Percentiles rank a stretch among this genome's conserved stretches.
Evolutionary conservation across 148 eudicot genomes (phyloP).

Genomic region (Polygonum maritimum): DNA sequence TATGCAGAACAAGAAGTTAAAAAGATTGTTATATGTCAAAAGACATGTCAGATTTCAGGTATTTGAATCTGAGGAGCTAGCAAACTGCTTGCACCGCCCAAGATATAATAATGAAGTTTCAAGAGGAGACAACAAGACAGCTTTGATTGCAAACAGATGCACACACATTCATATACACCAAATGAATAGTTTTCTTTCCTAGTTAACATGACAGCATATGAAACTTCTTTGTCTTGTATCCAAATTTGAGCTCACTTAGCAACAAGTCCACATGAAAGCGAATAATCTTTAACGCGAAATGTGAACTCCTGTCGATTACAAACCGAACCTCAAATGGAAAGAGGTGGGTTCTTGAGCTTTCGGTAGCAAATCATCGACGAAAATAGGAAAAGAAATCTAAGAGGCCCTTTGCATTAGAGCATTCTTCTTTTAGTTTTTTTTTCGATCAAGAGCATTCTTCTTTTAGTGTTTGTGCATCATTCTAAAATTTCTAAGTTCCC

Average conservation of each 20-base stretch:
- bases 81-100: not conserved
- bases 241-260: not conserved
- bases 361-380: not conserved
- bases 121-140: not conserved
- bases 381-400: too few relatives aligned
- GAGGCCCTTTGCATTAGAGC: not conserved
- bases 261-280: not conserved
- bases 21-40: not conserved
- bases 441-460: not conserved
- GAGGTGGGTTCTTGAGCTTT: not conserved
- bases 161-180: not conserved
- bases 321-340: not conserved
- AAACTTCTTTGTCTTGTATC: not conserved
- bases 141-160: not conserved
- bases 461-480: not conserved
- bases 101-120: not conserved
- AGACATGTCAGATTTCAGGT: slow-evolving; percentile 2
- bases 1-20: not conserved
- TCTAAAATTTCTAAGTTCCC: not conserved
- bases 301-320: not conserved
- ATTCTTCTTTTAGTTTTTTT: not conserved
- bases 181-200: not conserved
- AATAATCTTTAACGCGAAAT: not conserved
- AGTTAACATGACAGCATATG: not conserved
- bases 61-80: not conserved